These are phyloP conservation scores for Adansonia gregorii DNA, from an alignment of 441 rosid genomes.

Conservation along the genomic window DNA sequence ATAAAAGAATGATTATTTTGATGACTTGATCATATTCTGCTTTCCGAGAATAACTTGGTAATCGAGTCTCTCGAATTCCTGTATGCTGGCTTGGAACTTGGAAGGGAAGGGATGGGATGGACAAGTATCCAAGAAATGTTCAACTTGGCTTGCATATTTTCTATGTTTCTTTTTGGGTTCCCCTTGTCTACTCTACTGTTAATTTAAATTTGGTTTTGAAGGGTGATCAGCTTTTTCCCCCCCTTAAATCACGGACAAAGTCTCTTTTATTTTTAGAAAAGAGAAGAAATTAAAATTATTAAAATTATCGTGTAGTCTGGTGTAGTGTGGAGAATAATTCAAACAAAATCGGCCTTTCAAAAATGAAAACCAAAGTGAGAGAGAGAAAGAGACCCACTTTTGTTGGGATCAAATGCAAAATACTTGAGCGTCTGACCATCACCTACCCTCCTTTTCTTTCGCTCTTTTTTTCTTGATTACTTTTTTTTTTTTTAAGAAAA, in stretches of 20 bases:
- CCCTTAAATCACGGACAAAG: conserved; percentile 50
- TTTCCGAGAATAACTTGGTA: not conserved
- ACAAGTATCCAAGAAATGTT: not conserved
- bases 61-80: not conserved
- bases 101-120: conserved; percentile 1
- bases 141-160: not conserved
- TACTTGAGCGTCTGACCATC: conserved; percentile 32
- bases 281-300: not conserved
- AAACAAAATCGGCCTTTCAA: conserved; percentile 35
- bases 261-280: conserved; percentile 29
- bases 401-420: conserved; percentile 40
- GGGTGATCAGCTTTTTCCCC: conserved; percentile 35
- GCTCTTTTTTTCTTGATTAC: not conserved
- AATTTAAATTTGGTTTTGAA: conserved; percentile 6
- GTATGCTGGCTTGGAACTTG: conserved; percentile 14
- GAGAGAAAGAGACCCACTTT: conserved; percentile 38
- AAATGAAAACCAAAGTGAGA: conserved; percentile 33
- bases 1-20: not conserved
- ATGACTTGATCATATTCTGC: not conserved
- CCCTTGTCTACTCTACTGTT: not conserved
- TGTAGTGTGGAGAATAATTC: conserved; percentile 40
- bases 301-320: conserved; percentile 22
- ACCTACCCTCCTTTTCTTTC: conserved; percentile 14
- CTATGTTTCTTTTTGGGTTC: not conserved
- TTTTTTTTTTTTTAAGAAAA: not conserved